Conservation (phyloP, 352 stramenopile genomes). For the Phytophthora sp. region DNA sequence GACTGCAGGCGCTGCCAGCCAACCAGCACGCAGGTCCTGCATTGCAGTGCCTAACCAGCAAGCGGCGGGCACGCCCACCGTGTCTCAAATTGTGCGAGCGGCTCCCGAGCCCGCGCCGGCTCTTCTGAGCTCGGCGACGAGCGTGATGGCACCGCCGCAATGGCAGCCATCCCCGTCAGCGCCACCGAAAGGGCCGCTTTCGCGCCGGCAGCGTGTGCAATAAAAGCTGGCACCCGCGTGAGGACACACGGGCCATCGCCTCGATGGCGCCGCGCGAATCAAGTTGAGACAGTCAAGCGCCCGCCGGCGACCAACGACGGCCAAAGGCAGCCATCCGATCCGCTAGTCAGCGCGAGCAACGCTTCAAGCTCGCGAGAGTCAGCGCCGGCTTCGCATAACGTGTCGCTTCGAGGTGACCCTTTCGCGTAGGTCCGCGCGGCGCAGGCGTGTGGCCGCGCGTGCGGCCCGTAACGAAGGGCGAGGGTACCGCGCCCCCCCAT, state of each 20-base stretch:
- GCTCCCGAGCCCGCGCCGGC: too few relatives aligned
- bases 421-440: constrained; percentile 14
- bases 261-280: not conserved
- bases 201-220: too few relatives aligned
- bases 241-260: not conserved
- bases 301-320: constrained; percentile 6
- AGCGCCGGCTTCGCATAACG: constrained; percentile 26
- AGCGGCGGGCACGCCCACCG: too few relatives aligned
- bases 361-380: constrained; percentile 31
- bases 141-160: too few relatives aligned
- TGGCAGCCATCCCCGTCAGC: too few relatives aligned
- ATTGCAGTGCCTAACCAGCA: too few relatives aligned
- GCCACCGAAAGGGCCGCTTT: too few relatives aligned
- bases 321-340: constrained; percentile 26
- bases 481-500: constrained; percentile 14
- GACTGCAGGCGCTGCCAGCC: too few relatives aligned
- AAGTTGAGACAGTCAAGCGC: constrained; percentile 3
- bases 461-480: not conserved
- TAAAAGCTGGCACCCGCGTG: too few relatives aligned
- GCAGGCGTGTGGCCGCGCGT: not conserved
- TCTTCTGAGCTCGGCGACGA: too few relatives aligned
- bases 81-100: too few relatives aligned
- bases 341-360: constrained; percentile 16
- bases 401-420: constrained; percentile 23
- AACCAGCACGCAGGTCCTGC: too few relatives aligned